Conservation (phyloP, 1,284 basidiomycete species). For the Bondarzewia mesenterica region DNA sequence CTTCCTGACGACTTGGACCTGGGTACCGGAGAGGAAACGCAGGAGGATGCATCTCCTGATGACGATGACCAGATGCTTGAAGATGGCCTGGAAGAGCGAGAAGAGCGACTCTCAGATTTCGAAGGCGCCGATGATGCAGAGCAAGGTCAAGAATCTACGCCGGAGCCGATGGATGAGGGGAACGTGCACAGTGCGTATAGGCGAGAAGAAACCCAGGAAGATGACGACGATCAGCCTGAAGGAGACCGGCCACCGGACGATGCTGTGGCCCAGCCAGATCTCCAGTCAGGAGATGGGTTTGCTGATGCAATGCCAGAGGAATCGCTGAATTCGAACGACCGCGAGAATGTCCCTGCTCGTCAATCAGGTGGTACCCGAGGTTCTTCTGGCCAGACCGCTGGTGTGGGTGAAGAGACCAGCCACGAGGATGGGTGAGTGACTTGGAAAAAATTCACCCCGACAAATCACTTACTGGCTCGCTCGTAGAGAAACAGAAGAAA, state of each 20-base stretch:
- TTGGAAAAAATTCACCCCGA: no score
- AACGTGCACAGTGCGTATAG: constrained; percentile 6
- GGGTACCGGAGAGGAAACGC: constrained; percentile 1
- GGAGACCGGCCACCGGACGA: constrained; percentile 3
- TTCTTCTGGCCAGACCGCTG: constrained; percentile 12
- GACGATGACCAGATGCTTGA: neutral
- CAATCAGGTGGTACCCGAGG: constrained; percentile 5
- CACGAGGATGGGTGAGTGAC: constrained; percentile 11
- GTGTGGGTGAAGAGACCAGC: constrained; percentile 6
- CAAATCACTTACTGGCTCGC: neutral
- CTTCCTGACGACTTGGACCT: constrained; percentile 12
- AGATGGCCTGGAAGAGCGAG: neutral
- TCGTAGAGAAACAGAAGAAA: neutral
- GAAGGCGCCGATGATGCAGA: constrained; percentile 14
- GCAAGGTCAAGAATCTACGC: neutral
- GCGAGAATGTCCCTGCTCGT: constrained; percentile 2
- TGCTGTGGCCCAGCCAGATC: constrained; percentile 32
- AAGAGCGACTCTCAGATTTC: constrained; percentile 5
- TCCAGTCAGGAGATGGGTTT: constrained; percentile 25
- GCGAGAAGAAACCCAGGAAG: constrained; percentile 1
- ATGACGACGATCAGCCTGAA: neutral
- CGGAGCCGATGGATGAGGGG: neutral
- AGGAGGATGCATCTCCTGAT: constrained; percentile 1
- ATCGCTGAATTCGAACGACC: constrained; percentile 10
- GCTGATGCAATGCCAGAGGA: constrained; percentile 9